phyloP scores from a whole-genome alignment of 1,139 yeast genomes.

The Yamadazyma songkhlaensis region DNA sequence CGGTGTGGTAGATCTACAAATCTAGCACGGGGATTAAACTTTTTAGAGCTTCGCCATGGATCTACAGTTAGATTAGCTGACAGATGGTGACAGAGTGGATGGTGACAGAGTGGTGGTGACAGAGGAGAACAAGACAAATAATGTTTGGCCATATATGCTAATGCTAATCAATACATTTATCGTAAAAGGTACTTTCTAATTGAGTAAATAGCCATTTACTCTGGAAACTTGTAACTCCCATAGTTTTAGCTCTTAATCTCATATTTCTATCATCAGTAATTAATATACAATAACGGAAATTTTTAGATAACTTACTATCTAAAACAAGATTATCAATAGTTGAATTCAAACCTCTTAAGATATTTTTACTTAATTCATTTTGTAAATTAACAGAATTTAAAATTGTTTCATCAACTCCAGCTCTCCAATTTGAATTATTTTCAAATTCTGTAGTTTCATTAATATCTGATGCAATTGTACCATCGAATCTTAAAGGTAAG shows the following conservation, averaged over 20 bases:
- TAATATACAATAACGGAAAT: conserved; percentile 56
- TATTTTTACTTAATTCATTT: conserved; percentile 42
- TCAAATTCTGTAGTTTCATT: conserved; percentile 59
- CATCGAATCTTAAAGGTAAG: conserved; percentile 52
- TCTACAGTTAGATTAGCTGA: too few relatives aligned
- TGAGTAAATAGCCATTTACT: conserved; percentile 61
- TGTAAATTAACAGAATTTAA: conserved; percentile 49
- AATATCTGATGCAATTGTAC: conserved; percentile 53
- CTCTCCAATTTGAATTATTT: conserved; percentile 64
- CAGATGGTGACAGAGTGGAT: too few relatives aligned
- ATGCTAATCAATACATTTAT: conserved; percentile 40
- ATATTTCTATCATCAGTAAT: conserved; percentile 74
- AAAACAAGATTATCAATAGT: conserved; percentile 16
- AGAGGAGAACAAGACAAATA: neutral
- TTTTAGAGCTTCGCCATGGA: too few relatives aligned
- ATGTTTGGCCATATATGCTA: conserved; percentile 6
- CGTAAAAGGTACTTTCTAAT: conserved; percentile 40
- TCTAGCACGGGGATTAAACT: too few relatives aligned
- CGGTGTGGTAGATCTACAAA: too few relatives aligned
- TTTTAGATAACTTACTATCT: conserved; percentile 34
- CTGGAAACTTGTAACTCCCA: conserved; percentile 55
- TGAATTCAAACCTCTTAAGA: conserved; percentile 34
- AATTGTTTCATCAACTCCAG: conserved; percentile 59
- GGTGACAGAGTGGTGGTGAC: too few relatives aligned
- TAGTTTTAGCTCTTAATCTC: conserved; percentile 62